Percentiles rank a stretch among this genome's conserved stretches.
phyloP scores from a whole-genome alignment of 1,284 basidiomycete genomes.

The Ustilago vetiveriae region DNA sequence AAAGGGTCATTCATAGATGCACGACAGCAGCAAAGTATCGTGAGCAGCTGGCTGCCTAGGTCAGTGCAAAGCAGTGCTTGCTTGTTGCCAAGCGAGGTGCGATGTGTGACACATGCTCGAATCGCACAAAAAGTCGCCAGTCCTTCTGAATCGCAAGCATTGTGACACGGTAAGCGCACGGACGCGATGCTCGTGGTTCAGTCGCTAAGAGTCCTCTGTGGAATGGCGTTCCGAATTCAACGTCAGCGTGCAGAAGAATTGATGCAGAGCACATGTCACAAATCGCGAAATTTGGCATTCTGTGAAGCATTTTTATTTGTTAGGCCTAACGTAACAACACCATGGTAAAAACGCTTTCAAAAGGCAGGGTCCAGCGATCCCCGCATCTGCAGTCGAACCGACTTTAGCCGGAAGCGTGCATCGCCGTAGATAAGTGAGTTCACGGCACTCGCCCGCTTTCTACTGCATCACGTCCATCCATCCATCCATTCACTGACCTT shows the following conservation, averaged over 20 bases:
- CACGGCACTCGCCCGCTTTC: neutral
- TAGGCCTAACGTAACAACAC: no score
- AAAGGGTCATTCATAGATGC: neutral
- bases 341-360: no score
- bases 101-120: no score
- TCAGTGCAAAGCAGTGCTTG: no score
- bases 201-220: no score
- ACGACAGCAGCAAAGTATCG: neutral
- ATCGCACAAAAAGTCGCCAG: no score
- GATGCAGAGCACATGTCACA: neutral
- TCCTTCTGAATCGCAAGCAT: no score
- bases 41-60: no score
- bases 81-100: no score
- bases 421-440: neutral
- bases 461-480: neutral
- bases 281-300: neutral
- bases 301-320: no score
- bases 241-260: conserved; percentile 33
- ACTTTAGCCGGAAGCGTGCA: conserved; percentile 8
- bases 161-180: neutral
- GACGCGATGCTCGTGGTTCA: neutral
- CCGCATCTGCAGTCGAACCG: no score
- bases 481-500: conserved; percentile 6
- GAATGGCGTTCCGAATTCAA: conserved; percentile 15
- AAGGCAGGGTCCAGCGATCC: no score